These are phyloP conservation scores for Pyrenochaeta sp. DNA, from an alignment of 2,329 filamentous ascomycete species.

Conservation along the genomic window DNA sequence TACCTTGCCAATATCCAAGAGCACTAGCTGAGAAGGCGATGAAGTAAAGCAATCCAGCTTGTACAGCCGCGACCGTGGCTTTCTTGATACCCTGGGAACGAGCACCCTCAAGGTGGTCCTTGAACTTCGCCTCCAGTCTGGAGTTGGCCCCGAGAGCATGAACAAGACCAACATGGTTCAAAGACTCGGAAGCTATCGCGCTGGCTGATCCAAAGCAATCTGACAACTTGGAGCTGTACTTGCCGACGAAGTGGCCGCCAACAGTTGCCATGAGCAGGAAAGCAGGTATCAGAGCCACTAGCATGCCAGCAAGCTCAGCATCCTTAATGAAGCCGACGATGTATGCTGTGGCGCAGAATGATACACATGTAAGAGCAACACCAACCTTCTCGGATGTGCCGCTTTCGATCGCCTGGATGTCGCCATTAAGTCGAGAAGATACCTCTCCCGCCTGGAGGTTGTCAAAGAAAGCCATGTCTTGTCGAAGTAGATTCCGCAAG, in stretches of 20 bases:
- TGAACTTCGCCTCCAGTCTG: conserved; percentile 68
- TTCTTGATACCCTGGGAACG: conserved; percentile 66
- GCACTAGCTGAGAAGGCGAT: conserved; percentile 73
- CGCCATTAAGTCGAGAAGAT: conserved; percentile 68
- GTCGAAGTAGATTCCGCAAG: conserved; percentile 65
- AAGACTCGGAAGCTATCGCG: conserved; percentile 69
- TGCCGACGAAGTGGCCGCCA: conserved; percentile 64
- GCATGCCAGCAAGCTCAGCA: conserved; percentile 68
- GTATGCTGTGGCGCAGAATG: conserved; percentile 74
- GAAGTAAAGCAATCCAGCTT: conserved; percentile 71
- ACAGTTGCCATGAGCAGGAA: conserved; percentile 68
- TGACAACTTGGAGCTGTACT: conserved; percentile 60
- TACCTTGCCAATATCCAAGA: conserved; percentile 74
- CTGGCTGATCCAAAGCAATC: conserved; percentile 66
- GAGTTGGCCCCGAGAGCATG: conserved; percentile 69
- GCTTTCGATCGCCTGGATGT: conserved; percentile 72
- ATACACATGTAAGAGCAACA: conserved; percentile 67
- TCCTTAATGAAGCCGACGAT: conserved; percentile 73
- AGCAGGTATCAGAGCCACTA: conserved; percentile 69
- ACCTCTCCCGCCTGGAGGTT: conserved; percentile 69
- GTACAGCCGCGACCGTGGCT: conserved; percentile 63
- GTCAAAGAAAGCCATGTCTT: conserved; percentile 72
- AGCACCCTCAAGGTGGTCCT: conserved; percentile 60
- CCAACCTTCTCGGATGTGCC: conserved; percentile 77
- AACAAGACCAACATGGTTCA: conserved; percentile 68